Base-by-base conservation (phyloP, 306 rosid genomes). In the Pueraria montana region DNA sequence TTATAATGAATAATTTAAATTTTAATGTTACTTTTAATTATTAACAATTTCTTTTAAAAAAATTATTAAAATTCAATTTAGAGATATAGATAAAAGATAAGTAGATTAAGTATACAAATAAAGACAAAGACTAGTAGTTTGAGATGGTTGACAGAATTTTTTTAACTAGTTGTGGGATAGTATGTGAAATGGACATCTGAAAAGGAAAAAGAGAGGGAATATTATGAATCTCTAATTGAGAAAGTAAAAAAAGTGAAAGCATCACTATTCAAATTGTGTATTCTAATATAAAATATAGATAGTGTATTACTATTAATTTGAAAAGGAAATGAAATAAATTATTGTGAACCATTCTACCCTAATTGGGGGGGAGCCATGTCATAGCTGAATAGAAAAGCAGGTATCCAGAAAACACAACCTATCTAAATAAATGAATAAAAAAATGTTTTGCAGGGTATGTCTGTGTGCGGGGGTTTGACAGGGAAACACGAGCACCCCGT, bases 401-500 rank as follows among this genome's bases (percentile, higher is more conserved):
- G 56, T n/a, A 20, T 56, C 30, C 16, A 65, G 9, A 46, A 73
- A 16, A 49, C 36, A 16, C 20, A 5, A 21, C 74, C 23, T 72
- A n/a, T 62, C 78, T 72, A 9, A 88, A 83, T 64, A 9, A 8
- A 32, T 48, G 58, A 9, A 52, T 45, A 24, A 82, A 42, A 32
- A 82, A 68, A 67, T 76, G 62, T 17, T 77, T 84, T 90, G 90
- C 91, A 95, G 97, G 98, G 7, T 91, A 83, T 85, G 91, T 95
- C 32, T 95, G 97, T 62, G 98, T 94, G 24, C 90, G 98, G 40
- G 98, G 97, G 32, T 95, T 93, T 87, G 97, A 95, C 77, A 89
- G 82, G 50, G 65, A 74, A 85, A 48, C 89, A 0, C 74, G 97
- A 52, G 89, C 91, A 36, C 98, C 98, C 2, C 95, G 97, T 0